A percentile compares a stretch with the other conserved stretches of the same genome.
Conservation (phyloP, 176 grass and related monocot genomes). For the Stipa capillata region DNA sequence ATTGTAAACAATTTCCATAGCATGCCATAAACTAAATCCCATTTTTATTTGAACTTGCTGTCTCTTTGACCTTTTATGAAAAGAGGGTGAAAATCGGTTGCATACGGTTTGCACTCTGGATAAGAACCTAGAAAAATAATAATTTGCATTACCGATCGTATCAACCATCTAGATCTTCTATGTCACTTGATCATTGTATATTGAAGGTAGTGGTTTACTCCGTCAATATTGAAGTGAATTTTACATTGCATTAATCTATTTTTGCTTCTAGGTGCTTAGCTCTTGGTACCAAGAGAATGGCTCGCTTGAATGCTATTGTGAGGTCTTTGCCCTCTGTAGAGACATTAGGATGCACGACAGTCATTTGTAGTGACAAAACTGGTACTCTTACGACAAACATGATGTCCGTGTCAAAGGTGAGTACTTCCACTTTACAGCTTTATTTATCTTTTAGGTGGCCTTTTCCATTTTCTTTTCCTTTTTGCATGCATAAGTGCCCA, state of each 20-base stretch:
- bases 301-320: constrained; percentile 89
- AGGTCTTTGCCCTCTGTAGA: constrained; percentile 95
- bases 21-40: not conserved
- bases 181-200: constrained; percentile 7
- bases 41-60: not conserved
- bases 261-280: constrained; percentile 79
- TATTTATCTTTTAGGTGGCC: constrained; percentile 18
- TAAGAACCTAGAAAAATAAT: not conserved
- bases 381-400: constrained; percentile 99
- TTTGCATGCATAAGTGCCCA: not conserved
- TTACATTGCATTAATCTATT: not conserved
- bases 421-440: not conserved
- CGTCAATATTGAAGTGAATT: not conserved
- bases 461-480: constrained; percentile 4
- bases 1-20: not conserved
- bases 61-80: not conserved
- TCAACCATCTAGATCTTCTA: not conserved
- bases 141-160: not conserved
- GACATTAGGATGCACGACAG: constrained; percentile 95
- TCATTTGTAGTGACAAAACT: constrained; percentile 98
- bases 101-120: not conserved
- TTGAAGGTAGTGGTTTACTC: not conserved
- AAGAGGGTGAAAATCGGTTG: not conserved
- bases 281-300: constrained; percentile 99
- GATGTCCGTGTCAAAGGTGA: constrained; percentile 99